Evolutionary conservation across 2,329 filamentous ascomycete species (phyloP), one percentile per base, ranked within the genome.

Genomic region (Massarina eburnea): DNA sequence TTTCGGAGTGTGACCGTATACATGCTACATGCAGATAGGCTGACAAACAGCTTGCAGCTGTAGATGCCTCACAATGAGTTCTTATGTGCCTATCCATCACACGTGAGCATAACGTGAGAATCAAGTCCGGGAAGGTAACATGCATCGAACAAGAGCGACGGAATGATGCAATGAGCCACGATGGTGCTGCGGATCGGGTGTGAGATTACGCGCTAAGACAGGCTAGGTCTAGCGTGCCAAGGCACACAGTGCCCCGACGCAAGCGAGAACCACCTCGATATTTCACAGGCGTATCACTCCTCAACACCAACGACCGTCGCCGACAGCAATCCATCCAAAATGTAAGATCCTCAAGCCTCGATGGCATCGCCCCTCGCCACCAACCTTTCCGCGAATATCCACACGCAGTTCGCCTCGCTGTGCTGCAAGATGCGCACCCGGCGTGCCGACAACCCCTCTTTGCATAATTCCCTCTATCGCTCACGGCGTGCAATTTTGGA

Each of bases 271-370:
- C 15, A 37, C 41, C 41, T 37, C 41, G 33, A 39, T 33, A 39
- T 33, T 39, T 32, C 19, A 15, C 18, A n/a, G 24, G 19, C 18
- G 19, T 21, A 43, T 17, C 38, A 18, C 43, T 43, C 42, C n/a
- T 45, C 58, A 52, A 56, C 58, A 54, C 54, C 57, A 50, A 59
- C 67, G 63, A 69, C 65, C 61, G 61, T 65, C 60, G 63, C 62
- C 66, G 61, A 68, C 64, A 46, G 39, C 63, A 58, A 56, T 54
- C 54, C 53, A 69, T 70, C 65, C 57, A 71, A 70, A 71, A 71
- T 71, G 68, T 71, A 71, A 71, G 68, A 55, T 57, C 40, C 30
- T 39, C 61, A 58, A 55, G 51, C 52, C 49, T 33, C 47, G 40
- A 52, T 45, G 41, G 44, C 43, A 32, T 30, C 46, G 15, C 47